Evolutionary conservation across 306 rosid genomes (phyloP).

Genomic region (Glycine tomentella): DNA sequence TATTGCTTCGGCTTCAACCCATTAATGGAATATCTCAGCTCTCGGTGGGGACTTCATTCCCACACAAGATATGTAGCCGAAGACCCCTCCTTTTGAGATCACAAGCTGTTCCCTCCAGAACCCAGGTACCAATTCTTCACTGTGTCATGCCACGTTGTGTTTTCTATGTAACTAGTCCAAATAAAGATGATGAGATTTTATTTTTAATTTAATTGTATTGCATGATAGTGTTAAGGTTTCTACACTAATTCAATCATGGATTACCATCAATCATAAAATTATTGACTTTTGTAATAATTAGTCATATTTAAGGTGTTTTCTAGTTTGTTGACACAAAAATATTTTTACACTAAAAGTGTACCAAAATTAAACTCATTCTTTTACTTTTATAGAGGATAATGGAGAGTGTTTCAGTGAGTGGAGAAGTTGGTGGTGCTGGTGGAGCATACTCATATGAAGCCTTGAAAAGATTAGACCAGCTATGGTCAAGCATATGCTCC

Average conservation of each 20-base stretch:
- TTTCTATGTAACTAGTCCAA: conserved; percentile 13
- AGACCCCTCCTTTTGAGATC: conserved; percentile 53
- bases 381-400: conserved; percentile 72
- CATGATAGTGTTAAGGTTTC: neutral
- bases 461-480: conserved; percentile 86
- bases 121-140: conserved; percentile 65
- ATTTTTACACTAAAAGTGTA: neutral
- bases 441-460: conserved; percentile 89
- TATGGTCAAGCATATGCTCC: conserved; percentile 86
- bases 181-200: neutral
- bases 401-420: conserved; percentile 83
- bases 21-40: conserved; percentile 52
- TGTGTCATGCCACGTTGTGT: conserved; percentile 18
- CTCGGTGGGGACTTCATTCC: conserved; percentile 43
- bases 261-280: neutral
- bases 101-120: conserved; percentile 72
- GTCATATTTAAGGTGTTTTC: neutral
- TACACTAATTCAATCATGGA: neutral
- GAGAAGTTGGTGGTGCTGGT: conserved; percentile 99
- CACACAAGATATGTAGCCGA: conserved; percentile 48
- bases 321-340: neutral
- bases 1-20: conserved; percentile 63
- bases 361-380: neutral
- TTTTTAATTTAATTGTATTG: neutral
- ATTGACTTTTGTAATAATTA: neutral